phyloP scores from a whole-genome alignment of 805 yeast species.

The Myxozyma melibiosi region DNA sequence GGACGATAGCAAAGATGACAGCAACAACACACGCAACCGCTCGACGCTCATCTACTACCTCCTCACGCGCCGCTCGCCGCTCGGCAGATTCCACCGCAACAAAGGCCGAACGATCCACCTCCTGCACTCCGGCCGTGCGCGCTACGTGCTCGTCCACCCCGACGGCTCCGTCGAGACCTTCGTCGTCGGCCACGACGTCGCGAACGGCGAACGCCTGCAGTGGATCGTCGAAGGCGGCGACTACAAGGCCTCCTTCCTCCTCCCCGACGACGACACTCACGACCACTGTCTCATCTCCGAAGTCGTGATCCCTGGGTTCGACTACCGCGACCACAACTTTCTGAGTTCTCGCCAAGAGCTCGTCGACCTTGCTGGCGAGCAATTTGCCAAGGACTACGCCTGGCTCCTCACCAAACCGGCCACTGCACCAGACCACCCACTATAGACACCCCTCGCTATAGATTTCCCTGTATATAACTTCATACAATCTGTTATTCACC shows the following conservation, averaged over 20 bases:
- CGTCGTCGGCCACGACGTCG: conserved; percentile 52
- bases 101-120: conserved; percentile 58
- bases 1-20: neutral
- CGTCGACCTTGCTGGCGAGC: conserved; percentile 45
- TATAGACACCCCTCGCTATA: neutral
- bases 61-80: conserved; percentile 53
- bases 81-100: conserved; percentile 56
- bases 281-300: conserved; percentile 45
- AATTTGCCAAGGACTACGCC: conserved; percentile 43
- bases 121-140: conserved; percentile 58
- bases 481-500: no score
- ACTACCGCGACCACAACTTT: conserved; percentile 55
- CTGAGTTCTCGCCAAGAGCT: conserved; percentile 41
- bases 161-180: conserved; percentile 54
- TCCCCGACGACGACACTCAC: conserved; percentile 1
- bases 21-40: conserved; percentile 43
- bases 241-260: conserved; percentile 55
- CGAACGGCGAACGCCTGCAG: conserved; percentile 52
- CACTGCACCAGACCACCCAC: conserved; percentile 20
- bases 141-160: conserved; percentile 56
- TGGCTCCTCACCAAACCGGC: conserved; percentile 43
- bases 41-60: conserved; percentile 58
- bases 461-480: neutral
- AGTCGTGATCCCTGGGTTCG: conserved; percentile 65
- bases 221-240: conserved; percentile 68